Evolutionary conservation across 495 filamentous ascomycete genomes (phyloP), one percentile per base, ranked within the genome.

Genomic region (Aspergillus kassunensis): DNA sequence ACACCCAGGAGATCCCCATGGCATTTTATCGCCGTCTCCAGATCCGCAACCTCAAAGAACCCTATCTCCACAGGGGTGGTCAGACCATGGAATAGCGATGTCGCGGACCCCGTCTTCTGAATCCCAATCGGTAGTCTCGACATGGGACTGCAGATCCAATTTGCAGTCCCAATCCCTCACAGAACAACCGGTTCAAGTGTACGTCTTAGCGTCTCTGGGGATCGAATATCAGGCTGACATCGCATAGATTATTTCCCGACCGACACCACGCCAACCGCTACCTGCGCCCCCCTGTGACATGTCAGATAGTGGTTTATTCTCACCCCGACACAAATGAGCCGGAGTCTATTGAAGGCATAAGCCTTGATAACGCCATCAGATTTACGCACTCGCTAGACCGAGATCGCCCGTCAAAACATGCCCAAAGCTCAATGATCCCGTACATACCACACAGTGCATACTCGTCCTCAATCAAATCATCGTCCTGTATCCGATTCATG

Each of bases 351-450:
- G 52, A 55, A 19, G 27, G 43, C n/a, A 20, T 33, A 13, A 41
- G 39, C 19, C n/a, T 30, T 12, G 44, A 54, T 11, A 30, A 10
- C 20, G 52, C 44, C 8, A 12, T 40, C 2, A 54, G 39, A 15
- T 2, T 45, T 18, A 45, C 31, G 11, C 50, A 53, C 30, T 37
- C 30, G 12, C 21, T 53, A 8, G 16, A 36, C 30, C 37, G 40
- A 5, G 36, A 44, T 19, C 36, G 20, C 6, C 44, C 36, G 23
- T 44, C 44, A 6, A 34, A 27, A 6, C 12, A 23, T 6, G 21
- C 35, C 8, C 23, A 54, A 20, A 49, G 27, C 29, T 48, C 52
- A 6, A 42, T 54, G 44, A 41, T 41, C 0, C 52, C 52, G 15
- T 54, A 49, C 9, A 18, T 54, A 1, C 13, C 44, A 6, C 29